phyloP scores from a whole-genome alignment of 2,329 filamentous ascomycete species.

The Coniochaeta sp. region DNA sequence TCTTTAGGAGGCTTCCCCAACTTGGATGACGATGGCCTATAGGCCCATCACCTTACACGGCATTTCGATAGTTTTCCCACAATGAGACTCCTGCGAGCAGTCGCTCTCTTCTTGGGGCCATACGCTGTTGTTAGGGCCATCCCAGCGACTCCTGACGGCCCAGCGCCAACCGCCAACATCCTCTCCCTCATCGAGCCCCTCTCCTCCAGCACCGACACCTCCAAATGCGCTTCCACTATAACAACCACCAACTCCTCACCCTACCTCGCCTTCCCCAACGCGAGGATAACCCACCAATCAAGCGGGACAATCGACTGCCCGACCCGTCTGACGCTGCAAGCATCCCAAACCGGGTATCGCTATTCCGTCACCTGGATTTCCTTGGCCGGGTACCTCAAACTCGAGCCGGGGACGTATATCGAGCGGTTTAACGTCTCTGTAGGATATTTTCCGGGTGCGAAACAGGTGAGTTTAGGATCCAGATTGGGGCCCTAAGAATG shows the following conservation, averaged over 20 bases:
- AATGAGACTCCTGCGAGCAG: too few relatives aligned
- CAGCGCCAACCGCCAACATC: background rate
- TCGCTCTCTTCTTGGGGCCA: background rate
- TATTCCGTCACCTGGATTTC: background rate
- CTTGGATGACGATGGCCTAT: too few relatives aligned
- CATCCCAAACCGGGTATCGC: background rate
- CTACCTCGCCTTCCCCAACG: background rate
- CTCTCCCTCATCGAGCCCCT: background rate
- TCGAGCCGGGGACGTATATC: background rate
- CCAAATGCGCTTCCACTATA: background rate
- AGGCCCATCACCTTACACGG: too few relatives aligned
- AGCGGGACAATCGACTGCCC: background rate
- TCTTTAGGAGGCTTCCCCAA: too few relatives aligned
- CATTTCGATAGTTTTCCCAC: too few relatives aligned
- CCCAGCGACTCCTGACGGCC: background rate
- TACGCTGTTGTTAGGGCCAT: background rate
- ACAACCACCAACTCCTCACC: background rate
- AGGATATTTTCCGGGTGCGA: background rate
- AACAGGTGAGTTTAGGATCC: background rate
- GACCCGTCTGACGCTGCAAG: background rate
- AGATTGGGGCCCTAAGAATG: too few relatives aligned
- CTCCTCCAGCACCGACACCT: background rate
- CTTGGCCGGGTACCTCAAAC: background rate
- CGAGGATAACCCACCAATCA: background rate
- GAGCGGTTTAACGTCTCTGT: background rate